Percentiles rank a stretch among this genome's conserved stretches.
Evolutionary conservation across 2,329 filamentous ascomycete genomes (phyloP).

Genomic region (Metarhizium guizhouense): DNA sequence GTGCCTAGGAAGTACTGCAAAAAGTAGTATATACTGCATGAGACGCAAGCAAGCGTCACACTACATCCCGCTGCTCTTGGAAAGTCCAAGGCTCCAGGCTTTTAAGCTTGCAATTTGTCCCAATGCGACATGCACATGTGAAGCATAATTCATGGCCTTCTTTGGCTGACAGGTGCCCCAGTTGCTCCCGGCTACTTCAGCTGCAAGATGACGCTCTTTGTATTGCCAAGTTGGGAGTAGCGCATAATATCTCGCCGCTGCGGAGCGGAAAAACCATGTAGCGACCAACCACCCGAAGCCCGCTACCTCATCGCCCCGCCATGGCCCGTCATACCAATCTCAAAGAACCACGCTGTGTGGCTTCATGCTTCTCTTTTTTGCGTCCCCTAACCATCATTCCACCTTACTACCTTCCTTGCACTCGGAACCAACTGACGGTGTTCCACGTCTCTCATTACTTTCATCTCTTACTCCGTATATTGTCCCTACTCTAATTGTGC

Average conservation of each 20-base stretch:
- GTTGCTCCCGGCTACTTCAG: too few relatives aligned
- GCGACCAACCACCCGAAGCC: not conserved
- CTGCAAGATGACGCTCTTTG: not conserved
- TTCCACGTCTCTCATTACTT: not conserved
- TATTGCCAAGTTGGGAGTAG: too few relatives aligned
- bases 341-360: not conserved
- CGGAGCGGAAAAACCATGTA: slow-evolving; percentile 22
- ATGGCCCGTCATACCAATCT: slow-evolving; percentile 11
- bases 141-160: too few relatives aligned
- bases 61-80: too few relatives aligned
- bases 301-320: slow-evolving; percentile 21
- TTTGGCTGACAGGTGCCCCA: too few relatives aligned
- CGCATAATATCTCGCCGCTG: not conserved
- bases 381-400: not conserved
- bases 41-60: too few relatives aligned
- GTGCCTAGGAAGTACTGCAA: too few relatives aligned
- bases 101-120: too few relatives aligned
- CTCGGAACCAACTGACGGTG: not conserved
- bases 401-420: not conserved
- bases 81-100: too few relatives aligned
- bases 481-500: not conserved
- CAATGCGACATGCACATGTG: too few relatives aligned
- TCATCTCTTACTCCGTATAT: too few relatives aligned
- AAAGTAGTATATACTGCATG: too few relatives aligned
- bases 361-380: not conserved